These are phyloP conservation scores for Begonia masoniana DNA, from an alignment of 306 rosid species.

Conservation along the genomic window DNA sequence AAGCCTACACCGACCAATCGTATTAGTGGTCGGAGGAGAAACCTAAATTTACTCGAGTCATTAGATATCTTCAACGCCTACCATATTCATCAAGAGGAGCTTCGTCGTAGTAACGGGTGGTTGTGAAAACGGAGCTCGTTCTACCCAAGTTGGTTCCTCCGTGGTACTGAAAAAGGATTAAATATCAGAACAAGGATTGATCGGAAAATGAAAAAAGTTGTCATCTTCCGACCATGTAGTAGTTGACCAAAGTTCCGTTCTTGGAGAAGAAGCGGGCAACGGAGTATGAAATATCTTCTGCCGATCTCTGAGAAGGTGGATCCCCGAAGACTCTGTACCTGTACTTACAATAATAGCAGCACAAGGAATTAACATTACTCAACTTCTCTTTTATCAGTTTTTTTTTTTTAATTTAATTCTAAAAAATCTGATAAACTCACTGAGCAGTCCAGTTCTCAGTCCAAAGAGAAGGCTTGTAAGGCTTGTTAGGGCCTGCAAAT, in stretches of 20 bases:
- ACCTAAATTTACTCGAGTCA: no score
- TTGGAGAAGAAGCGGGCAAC: slow-evolving; percentile 72
- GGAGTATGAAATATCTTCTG: slow-evolving; percentile 85
- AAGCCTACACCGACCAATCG: slow-evolving; percentile 23
- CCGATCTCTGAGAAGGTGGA: slow-evolving; percentile 61
- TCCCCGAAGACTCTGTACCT: slow-evolving; percentile 79
- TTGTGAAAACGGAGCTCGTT: slow-evolving; percentile 51
- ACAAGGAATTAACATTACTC: no score
- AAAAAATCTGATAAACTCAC: slow-evolving; percentile 23
- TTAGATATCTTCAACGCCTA: slow-evolving; percentile 5
- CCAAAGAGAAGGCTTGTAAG: slow-evolving; percentile 76
- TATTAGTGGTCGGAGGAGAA: no score
- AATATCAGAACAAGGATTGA: background rate
- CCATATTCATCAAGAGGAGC: slow-evolving; percentile 92
- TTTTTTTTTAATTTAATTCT: no score
- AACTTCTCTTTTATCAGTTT: no score
- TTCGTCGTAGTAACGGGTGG: slow-evolving; percentile 82
- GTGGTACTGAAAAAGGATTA: slow-evolving; percentile 46
- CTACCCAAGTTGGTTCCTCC: slow-evolving; percentile 96
- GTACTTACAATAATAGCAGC: background rate
- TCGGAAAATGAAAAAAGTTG: background rate
- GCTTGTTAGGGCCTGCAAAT: slow-evolving; percentile 78
- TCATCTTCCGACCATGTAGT: slow-evolving; percentile 57
- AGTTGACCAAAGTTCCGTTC: slow-evolving; percentile 62
- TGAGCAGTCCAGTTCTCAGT: slow-evolving; percentile 99